phyloP scores from a whole-genome alignment of 768 basidiomycete genomes.

The Amanita pseudoporphyria region DNA sequence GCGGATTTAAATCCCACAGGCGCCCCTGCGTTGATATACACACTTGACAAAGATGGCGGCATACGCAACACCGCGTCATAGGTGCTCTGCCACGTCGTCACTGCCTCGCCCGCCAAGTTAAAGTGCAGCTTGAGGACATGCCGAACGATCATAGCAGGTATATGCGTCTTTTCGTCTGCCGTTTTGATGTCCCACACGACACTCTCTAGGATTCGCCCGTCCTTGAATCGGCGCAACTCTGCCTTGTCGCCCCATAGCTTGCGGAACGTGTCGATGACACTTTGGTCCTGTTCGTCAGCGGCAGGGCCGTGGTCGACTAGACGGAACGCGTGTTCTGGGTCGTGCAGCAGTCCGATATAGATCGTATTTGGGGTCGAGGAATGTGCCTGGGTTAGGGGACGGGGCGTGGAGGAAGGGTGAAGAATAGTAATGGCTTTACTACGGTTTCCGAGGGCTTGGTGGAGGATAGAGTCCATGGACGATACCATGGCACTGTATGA shows the following conservation, averaged over 20 bases:
- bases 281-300: conserved; percentile 48
- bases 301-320: conserved; percentile 91
- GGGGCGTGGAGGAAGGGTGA: conserved; percentile 34
- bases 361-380: conserved; percentile 41
- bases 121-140: conserved; percentile 77
- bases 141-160: conserved; percentile 65
- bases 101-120: conserved; percentile 38
- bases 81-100: conserved; percentile 46
- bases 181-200: conserved; percentile 94
- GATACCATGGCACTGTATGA: conserved; percentile 44
- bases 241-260: conserved; percentile 89
- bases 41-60: conserved; percentile 42
- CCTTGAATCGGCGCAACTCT: conserved; percentile 91
- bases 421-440: conserved; percentile 55
- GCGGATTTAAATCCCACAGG: conserved; percentile 62
- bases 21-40: conserved; percentile 29
- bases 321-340: conserved; percentile 64
- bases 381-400: conserved; percentile 43
- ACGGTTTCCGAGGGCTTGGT: conserved; percentile 67
- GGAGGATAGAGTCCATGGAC: conserved; percentile 39
- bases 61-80: conserved; percentile 53
- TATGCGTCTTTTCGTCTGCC: conserved; percentile 68
- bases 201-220: conserved; percentile 84
- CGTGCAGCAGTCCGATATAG: conserved; percentile 68
- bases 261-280: conserved; percentile 52